phyloP scores from a whole-genome alignment of 768 basidiomycete species.

The Suillus brevipes region DNA sequence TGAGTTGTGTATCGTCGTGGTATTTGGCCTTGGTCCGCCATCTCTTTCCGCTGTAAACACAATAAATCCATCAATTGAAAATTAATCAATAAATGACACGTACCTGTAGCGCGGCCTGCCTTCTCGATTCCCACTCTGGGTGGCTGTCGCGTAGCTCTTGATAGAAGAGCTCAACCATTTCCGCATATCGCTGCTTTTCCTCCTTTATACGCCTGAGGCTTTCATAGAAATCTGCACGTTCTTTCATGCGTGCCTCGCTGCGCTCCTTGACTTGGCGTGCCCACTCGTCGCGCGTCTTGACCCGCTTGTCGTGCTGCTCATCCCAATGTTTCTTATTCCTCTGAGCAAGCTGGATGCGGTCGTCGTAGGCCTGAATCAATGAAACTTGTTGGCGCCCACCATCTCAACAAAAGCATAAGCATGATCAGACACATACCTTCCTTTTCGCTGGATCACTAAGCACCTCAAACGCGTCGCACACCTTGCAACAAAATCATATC shows the following conservation, averaged over 20 bases:
- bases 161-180: constrained; percentile 54
- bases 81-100: constrained; percentile 12
- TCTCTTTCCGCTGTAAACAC: constrained; percentile 28
- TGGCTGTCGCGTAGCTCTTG: constrained; percentile 53
- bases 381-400: neutral
- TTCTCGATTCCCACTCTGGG: constrained; percentile 64
- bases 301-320: constrained; percentile 42
- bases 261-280: constrained; percentile 49
- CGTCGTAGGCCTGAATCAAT: constrained; percentile 46
- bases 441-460: constrained; percentile 57
- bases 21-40: constrained; percentile 28
- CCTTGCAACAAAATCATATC: constrained; percentile 36
- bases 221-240: constrained; percentile 37
- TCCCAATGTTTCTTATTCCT: constrained; percentile 28
- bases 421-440: constrained; percentile 40
- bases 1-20: constrained; percentile 19
- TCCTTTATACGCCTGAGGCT: constrained; percentile 41
- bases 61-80: constrained; percentile 8
- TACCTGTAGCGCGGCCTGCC: constrained; percentile 52
- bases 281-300: constrained; percentile 56
- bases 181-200: constrained; percentile 39
- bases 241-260: constrained; percentile 50
- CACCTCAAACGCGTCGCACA: constrained; percentile 61
- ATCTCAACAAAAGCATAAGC: neutral
- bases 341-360: constrained; percentile 34